These are phyloP conservation scores for Knufia fluminis DNA, from an alignment of 2,329 filamentous ascomycete species.

Conservation along the genomic window DNA sequence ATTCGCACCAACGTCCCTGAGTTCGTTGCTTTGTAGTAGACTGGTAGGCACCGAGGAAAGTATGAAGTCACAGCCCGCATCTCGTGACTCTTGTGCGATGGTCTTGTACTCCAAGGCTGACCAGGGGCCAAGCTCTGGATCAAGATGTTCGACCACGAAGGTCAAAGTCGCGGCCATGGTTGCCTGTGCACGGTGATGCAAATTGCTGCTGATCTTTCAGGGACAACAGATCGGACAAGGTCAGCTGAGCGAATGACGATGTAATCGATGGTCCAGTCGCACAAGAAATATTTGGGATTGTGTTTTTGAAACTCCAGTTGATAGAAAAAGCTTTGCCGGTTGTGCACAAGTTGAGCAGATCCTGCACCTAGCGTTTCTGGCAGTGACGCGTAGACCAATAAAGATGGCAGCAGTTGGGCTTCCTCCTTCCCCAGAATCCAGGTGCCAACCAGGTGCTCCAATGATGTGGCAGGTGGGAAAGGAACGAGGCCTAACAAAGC, in stretches of 20 bases:
- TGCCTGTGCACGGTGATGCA: background rate
- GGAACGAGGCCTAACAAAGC: background rate
- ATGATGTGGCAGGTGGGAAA: background rate
- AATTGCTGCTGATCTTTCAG: conserved; percentile 1
- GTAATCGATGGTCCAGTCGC: background rate
- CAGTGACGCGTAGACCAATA: background rate
- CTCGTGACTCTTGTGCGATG: conserved; percentile 72
- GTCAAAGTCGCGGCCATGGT: conserved; percentile 45
- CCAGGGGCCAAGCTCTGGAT: conserved; percentile 88
- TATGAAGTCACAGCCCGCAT: conserved; percentile 59
- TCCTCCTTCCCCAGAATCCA: conserved; percentile 5
- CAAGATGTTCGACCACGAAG: conserved; percentile 93
- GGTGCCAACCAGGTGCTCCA: background rate
- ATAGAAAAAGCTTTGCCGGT: background rate
- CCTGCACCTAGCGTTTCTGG: background rate
- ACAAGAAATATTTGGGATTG: conserved; percentile 3
- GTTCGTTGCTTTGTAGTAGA: conserved; percentile 51
- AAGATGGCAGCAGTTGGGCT: background rate
- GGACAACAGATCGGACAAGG: background rate
- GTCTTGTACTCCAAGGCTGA: conserved; percentile 84
- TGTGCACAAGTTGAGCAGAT: background rate
- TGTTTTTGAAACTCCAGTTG: background rate
- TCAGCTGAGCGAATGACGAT: conserved; percentile 5
- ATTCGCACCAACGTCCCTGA: conserved; percentile 56
- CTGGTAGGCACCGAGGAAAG: conserved; percentile 68